Conservation (phyloP, 768 basidiomycete species). For the Boletellus emodensis region DNA sequence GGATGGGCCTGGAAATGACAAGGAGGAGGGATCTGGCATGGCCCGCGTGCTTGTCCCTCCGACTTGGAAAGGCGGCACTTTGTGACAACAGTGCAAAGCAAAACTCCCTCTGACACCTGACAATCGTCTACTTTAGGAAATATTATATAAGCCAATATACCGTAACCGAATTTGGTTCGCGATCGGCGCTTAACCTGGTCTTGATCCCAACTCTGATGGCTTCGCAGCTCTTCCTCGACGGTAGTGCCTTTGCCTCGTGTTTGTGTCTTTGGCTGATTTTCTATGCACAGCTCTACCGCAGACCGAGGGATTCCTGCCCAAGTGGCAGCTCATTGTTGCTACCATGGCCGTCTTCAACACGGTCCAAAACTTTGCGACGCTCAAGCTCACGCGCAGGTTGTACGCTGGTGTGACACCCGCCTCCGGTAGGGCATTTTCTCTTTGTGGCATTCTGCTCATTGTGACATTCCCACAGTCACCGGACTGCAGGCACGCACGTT, state of each 20-base stretch:
- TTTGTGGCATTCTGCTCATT: neutral
- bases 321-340: slow-evolving; percentile 85
- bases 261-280: neutral
- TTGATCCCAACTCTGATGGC: slow-evolving; percentile 4
- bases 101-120: slow-evolving; percentile 2
- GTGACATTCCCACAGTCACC: slow-evolving; percentile 55
- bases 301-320: slow-evolving; percentile 67
- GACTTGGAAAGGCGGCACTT: slow-evolving; percentile 13
- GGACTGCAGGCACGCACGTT: slow-evolving; percentile 85
- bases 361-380: slow-evolving; percentile 74
- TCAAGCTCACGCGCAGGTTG: slow-evolving; percentile 71
- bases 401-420: slow-evolving; percentile 50
- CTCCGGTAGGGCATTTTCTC: slow-evolving; percentile 30
- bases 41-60: slow-evolving; percentile 24
- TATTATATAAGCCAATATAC: slow-evolving; percentile 25
- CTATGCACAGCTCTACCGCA: slow-evolving; percentile 54
- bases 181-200: slow-evolving; percentile 17
- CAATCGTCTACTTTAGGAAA: slow-evolving; percentile 19
- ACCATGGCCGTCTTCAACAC: slow-evolving; percentile 81
- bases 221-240: slow-evolving; percentile 22
- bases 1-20: slow-evolving; percentile 28
- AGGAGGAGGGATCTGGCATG: slow-evolving; percentile 32
- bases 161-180: neutral
- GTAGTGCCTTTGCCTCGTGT: slow-evolving; percentile 1
- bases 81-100: slow-evolving; percentile 6